Conservation (phyloP, 208 protist genomes). For the Trypanosoma lewisi region DNA sequence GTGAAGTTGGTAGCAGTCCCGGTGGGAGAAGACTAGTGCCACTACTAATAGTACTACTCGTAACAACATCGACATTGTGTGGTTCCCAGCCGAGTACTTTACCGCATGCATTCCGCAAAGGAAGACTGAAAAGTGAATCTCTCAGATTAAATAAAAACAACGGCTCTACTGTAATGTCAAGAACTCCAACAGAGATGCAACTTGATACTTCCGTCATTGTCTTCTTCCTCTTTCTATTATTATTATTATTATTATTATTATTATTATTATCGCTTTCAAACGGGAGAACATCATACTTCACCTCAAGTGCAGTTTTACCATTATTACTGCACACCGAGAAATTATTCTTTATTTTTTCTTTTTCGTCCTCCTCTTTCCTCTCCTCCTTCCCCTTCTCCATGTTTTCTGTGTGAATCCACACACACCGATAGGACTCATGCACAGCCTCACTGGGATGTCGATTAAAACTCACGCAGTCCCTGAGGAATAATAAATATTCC, state of each 20-base stretch:
- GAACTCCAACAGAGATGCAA: slow-evolving; percentile 2
- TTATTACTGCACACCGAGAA: no score
- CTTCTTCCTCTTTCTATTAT: no score
- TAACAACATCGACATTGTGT: slow-evolving; percentile 1
- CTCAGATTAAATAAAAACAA: slow-evolving; percentile 38
- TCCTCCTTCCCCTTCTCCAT: background rate
- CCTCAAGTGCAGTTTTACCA: background rate
- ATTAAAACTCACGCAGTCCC: background rate
- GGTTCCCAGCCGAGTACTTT: slow-evolving; percentile 25
- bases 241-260: no score
- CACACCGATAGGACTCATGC: slow-evolving; percentile 18
- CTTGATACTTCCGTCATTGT: background rate
- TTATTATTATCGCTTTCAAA: background rate
- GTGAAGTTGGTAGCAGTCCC: background rate
- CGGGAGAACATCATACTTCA: background rate
- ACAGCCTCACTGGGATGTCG: slow-evolving; percentile 10
- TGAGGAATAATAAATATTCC: no score
- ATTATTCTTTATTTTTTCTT: background rate
- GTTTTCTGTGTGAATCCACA: slow-evolving; percentile 15
- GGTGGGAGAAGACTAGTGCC: no score
- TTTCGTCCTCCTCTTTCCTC: background rate
- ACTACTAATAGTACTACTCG: no score
- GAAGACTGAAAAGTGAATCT: slow-evolving; percentile 32
- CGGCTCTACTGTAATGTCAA: slow-evolving; percentile 35
- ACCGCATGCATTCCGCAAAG: slow-evolving; percentile 32